phyloP scores from a whole-genome alignment of 176 grass and related monocot genomes.

The Musa acuminata region DNA sequence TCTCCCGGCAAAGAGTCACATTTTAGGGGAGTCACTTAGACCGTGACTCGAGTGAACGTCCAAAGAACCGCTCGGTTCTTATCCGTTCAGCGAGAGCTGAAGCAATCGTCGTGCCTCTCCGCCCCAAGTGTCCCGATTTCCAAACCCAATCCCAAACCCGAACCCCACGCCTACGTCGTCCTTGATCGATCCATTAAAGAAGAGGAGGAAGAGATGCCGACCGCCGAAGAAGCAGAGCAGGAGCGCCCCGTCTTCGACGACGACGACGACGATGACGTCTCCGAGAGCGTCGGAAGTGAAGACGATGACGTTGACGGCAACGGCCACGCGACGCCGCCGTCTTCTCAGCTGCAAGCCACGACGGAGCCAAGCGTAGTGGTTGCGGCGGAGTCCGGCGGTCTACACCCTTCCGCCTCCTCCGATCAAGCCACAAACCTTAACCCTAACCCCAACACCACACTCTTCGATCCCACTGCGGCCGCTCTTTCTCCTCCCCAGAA shows the following conservation, averaged over 20 bases:
- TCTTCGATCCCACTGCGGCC: not conserved
- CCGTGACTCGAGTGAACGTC: too few relatives aligned
- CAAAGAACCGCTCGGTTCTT: too few relatives aligned
- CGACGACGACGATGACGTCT: not conserved
- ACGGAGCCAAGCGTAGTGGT: not conserved
- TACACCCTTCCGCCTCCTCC: not conserved
- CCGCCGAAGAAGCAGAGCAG: not conserved
- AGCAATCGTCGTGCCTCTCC: too few relatives aligned
- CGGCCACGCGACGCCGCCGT: not conserved
- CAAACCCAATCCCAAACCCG: too few relatives aligned
- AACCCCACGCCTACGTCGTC: too few relatives aligned
- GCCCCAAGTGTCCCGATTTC: too few relatives aligned
- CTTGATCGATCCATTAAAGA: not conserved
- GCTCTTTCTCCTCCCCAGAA: not conserved
- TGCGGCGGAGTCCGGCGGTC: not conserved
- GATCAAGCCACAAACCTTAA: not conserved
- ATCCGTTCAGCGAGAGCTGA: too few relatives aligned
- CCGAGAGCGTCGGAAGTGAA: not conserved
- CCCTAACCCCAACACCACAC: not conserved
- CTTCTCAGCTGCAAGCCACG: not conserved
- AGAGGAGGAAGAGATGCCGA: not conserved
- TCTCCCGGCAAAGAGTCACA: too few relatives aligned
- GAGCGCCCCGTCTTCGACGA: conserved; percentile 1
- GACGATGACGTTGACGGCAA: not conserved
- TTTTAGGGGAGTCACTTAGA: too few relatives aligned